Percentiles rank a stretch among this genome's conserved stretches.
Evolutionary conservation across 2,329 filamentous ascomycete genomes (phyloP).

Genomic region (Trichoderma asperellum): DNA sequence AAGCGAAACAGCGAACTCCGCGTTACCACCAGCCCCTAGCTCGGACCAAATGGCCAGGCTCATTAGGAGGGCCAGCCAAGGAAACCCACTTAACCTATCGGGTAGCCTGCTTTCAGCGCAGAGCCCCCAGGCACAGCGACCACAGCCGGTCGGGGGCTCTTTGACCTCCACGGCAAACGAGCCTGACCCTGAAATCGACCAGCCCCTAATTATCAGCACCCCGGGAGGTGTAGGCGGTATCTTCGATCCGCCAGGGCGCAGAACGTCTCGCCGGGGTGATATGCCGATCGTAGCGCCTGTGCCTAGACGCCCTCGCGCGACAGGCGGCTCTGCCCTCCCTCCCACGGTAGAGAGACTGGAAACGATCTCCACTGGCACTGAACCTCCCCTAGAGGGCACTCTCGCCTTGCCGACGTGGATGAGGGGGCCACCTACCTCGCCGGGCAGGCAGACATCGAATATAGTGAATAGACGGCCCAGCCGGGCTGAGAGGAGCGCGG

Average conservation of each 20-base stretch:
- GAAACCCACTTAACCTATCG: constrained; percentile 48
- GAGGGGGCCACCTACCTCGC: constrained; percentile 41
- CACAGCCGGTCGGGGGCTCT: constrained; percentile 15
- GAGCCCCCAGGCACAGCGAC: neutral
- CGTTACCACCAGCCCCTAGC: constrained; percentile 46
- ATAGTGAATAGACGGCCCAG: constrained; percentile 53
- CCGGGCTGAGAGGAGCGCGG: constrained; percentile 62
- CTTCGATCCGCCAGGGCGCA: constrained; percentile 51
- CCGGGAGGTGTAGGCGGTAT: constrained; percentile 59
- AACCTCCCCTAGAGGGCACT: constrained; percentile 26
- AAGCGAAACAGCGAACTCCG: constrained; percentile 30
- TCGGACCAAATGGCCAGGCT: constrained; percentile 47
- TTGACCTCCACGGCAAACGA: neutral
- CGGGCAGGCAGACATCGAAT: constrained; percentile 46
- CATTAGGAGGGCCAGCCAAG: constrained; percentile 45
- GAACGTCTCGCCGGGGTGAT: constrained; percentile 43
- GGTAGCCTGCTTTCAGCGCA: constrained; percentile 43
- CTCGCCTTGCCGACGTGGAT: constrained; percentile 42
- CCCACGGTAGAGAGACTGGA: constrained; percentile 60
- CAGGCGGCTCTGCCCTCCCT: constrained; percentile 40
- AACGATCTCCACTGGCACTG: constrained; percentile 53
- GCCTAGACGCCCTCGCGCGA: constrained; percentile 53
- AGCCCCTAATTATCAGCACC: constrained; percentile 65
- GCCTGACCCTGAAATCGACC: constrained; percentile 45
- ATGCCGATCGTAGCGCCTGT: constrained; percentile 58